Evolutionary conservation across 140 eudicot genomes (phyloP), one percentile per base, ranked within the genome.

Genomic region (Senecio squalidus): DNA sequence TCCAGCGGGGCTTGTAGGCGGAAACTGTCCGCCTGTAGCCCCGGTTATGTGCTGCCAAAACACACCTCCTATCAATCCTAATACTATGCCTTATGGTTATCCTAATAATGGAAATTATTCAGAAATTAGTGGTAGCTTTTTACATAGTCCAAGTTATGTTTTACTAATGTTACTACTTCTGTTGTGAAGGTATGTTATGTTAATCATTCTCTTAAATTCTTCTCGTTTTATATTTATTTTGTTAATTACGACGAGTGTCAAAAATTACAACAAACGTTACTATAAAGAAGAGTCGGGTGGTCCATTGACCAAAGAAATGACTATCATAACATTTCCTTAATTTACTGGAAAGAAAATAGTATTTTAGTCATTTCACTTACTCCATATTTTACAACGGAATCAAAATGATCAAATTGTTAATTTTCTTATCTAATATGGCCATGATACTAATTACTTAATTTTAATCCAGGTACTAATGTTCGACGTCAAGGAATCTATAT

Each of bases 1-100:
- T 6, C 44, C 34, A n/a, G n/a, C n/a, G n/a, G n/a, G n/a, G n/a
- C n/a, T n/a, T 24, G 24, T n/a, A 58, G 61, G 49, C 14, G 68
- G 9, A 2, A 64, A 62, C 14, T 83, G 81, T 63, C 91, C 86
- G 3, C 86, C 83, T 0, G 58, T 74, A 29, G 59, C 68, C 43
- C 77, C 80, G 1, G 68, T 54, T 40, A 67, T 54, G 30, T 78
- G 89, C 62, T 68, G 72, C 62, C 82, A 74, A 44, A 47, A 72
- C 59, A 21, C 83, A 34, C 81, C 86, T 4, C 81, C 71, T 38
- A 66, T 13, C 5, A 50, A 21, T 5, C 77, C 69, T 47, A 48
- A 31, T 14, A 72, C 82, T 2, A 50, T 38, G 72, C 82, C 77
- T 50, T 52, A 71, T 41, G 72, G 39, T 47, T 78, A 70, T 48